phyloP scores from a whole-genome alignment of 495 filamentous ascomycete species.

The Cercophora newfieldiana region DNA sequence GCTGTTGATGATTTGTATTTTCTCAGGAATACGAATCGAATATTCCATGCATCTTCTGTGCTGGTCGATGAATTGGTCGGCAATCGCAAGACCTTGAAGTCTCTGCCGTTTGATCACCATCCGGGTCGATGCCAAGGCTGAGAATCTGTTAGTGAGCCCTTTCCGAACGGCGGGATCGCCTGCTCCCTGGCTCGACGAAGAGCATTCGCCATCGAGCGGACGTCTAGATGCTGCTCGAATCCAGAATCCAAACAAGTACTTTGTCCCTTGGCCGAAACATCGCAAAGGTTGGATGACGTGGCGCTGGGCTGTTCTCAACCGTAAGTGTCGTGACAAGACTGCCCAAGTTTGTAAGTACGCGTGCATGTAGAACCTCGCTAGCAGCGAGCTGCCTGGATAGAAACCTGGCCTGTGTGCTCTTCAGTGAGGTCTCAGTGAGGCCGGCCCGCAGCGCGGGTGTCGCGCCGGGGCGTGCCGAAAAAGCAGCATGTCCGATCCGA shows the following conservation, averaged over 20 bases:
- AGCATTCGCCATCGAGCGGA: background rate
- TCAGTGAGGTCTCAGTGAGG: background rate
- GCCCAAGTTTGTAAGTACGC: background rate
- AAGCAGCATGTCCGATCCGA: background rate
- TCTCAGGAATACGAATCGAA: background rate
- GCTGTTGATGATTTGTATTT: constrained; percentile 6
- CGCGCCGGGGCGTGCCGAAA: background rate
- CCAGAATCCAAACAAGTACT: background rate
- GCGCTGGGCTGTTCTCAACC: background rate
- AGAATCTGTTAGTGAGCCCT: background rate
- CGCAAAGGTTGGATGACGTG: background rate
- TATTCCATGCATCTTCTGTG: constrained; percentile 12
- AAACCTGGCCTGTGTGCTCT: too few relatives aligned
- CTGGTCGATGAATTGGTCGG: background rate
- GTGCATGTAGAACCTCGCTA: too few relatives aligned
- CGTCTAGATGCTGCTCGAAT: background rate
- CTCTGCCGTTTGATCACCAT: constrained; percentile 12
- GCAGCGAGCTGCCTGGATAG: too few relatives aligned
- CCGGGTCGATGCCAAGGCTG: background rate
- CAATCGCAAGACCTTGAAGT: background rate
- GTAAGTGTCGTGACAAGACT: background rate
- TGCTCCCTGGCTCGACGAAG: background rate
- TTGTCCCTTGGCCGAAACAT: constrained; percentile 4
- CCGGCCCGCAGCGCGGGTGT: background rate
- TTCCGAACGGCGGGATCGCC: background rate